phyloP scores from a whole-genome alignment of 75 land plant genomes.

The Pseudotsuga menziesii region DNA sequence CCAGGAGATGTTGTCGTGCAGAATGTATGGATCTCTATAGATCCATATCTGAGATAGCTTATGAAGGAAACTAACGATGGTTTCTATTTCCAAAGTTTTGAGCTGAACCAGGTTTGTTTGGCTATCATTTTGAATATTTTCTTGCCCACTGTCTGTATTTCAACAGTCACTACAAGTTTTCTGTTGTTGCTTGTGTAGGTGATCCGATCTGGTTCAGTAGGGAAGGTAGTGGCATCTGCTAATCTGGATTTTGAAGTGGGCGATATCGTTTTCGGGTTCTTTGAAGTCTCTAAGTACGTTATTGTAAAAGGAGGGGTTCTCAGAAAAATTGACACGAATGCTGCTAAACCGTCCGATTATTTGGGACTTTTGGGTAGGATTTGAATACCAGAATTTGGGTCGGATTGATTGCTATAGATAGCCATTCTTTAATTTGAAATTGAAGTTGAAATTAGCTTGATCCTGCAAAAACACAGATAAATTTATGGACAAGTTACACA shows the following conservation, averaged over 20 bases:
- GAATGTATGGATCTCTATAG: slow-evolving; percentile 21
- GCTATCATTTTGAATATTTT: not conserved
- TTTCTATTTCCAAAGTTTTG: not conserved
- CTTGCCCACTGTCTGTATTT: not conserved
- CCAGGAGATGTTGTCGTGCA: slow-evolving; percentile 11
- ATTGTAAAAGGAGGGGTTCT: not conserved
- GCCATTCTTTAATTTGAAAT: too few relatives aligned
- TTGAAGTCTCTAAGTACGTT: not conserved
- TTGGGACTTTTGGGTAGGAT: not conserved
- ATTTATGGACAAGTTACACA: too few relatives aligned
- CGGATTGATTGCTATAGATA: too few relatives aligned
- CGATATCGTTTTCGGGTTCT: not conserved
- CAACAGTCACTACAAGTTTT: not conserved
- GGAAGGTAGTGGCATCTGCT: not conserved
- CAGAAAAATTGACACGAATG: slow-evolving; percentile 1
- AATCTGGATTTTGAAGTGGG: not conserved
- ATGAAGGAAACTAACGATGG: slow-evolving; percentile 14
- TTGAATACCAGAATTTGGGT: too few relatives aligned
- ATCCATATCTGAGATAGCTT: slow-evolving; percentile 18
- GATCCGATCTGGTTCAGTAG: not conserved
- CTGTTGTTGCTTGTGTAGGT: not conserved
- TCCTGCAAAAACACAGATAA: too few relatives aligned
- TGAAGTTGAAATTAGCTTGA: too few relatives aligned
- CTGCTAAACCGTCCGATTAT: not conserved
- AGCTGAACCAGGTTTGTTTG: not conserved